phyloP scores from a whole-genome alignment of 2,329 filamentous ascomycete genomes.

The Metarhizium robertsii region DNA sequence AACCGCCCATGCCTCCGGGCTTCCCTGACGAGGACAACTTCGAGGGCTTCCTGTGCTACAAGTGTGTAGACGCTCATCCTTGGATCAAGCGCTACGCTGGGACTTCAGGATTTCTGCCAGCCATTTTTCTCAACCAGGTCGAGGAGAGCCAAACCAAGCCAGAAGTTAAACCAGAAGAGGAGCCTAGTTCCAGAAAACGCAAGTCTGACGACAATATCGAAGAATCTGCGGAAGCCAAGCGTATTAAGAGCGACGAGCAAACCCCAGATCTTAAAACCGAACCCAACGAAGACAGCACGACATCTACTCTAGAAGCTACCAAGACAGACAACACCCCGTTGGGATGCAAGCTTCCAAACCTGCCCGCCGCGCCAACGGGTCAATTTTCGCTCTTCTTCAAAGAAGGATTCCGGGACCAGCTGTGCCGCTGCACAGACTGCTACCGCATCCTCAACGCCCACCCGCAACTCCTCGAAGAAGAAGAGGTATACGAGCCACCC shows the following conservation, averaged over 20 bases:
- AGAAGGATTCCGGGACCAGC: constrained; percentile 64
- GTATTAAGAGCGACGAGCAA: constrained; percentile 34
- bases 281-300: background rate
- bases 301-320: background rate
- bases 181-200: constrained; percentile 47
- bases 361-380: constrained; percentile 46
- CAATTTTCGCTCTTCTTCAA: constrained; percentile 77
- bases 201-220: constrained; percentile 48
- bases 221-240: constrained; percentile 35
- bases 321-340: constrained; percentile 7
- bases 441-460: constrained; percentile 63
- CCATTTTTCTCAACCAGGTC: constrained; percentile 46
- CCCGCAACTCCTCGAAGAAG: constrained; percentile 81
- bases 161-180: background rate
- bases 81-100: constrained; percentile 90
- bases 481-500: constrained; percentile 88
- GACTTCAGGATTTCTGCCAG: constrained; percentile 65
- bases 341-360: constrained; percentile 49
- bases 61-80: constrained; percentile 76
- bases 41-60: constrained; percentile 86
- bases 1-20: constrained; percentile 65
- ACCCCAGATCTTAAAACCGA: background rate
- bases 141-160: background rate
- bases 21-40: constrained; percentile 89
- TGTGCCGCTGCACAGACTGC: constrained; percentile 79